Percentiles rank a stretch among this genome's conserved stretches.
Evolutionary conservation across 805 yeast species (phyloP).

Genomic region (Pachysolen tannophilus): DNA sequence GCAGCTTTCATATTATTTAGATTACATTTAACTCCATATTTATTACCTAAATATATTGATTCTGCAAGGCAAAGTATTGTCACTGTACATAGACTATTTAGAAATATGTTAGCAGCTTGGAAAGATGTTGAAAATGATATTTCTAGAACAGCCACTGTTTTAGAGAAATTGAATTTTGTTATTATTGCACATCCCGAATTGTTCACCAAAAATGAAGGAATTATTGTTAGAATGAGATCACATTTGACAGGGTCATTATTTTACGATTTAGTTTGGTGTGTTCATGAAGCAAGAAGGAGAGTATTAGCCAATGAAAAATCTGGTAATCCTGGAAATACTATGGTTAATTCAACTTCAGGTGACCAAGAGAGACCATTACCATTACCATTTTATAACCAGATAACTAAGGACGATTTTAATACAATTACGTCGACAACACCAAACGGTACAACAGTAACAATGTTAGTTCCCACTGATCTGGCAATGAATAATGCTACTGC

Average conservation of each 20-base stretch:
- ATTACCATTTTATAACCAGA: conserved; percentile 84
- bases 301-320: conserved; percentile 28
- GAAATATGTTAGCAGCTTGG: conserved; percentile 91
- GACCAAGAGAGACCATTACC: conserved; percentile 47
- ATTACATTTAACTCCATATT: conserved; percentile 68
- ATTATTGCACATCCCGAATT: conserved; percentile 82
- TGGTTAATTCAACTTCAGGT: conserved; percentile 10
- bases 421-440: conserved; percentile 84
- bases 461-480: conserved; percentile 77
- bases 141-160: conserved; percentile 82
- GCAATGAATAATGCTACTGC: conserved; percentile 59
- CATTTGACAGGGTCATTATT: conserved; percentile 87
- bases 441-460: conserved; percentile 86
- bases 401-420: conserved; percentile 80
- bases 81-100: conserved; percentile 78
- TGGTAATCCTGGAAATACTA: not conserved
- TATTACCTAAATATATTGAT: conserved; percentile 69
- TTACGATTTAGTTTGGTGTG: conserved; percentile 89
- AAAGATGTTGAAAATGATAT: conserved; percentile 84
- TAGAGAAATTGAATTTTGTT: conserved; percentile 83
- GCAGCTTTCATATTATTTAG: conserved; percentile 75
- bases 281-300: conserved; percentile 87
- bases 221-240: conserved; percentile 82
- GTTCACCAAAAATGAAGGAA: conserved; percentile 62
- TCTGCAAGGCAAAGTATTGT: conserved; percentile 91